Base-by-base conservation (phyloP, 495 filamentous ascomycete genomes). In the Durotheca rogersii region DNA sequence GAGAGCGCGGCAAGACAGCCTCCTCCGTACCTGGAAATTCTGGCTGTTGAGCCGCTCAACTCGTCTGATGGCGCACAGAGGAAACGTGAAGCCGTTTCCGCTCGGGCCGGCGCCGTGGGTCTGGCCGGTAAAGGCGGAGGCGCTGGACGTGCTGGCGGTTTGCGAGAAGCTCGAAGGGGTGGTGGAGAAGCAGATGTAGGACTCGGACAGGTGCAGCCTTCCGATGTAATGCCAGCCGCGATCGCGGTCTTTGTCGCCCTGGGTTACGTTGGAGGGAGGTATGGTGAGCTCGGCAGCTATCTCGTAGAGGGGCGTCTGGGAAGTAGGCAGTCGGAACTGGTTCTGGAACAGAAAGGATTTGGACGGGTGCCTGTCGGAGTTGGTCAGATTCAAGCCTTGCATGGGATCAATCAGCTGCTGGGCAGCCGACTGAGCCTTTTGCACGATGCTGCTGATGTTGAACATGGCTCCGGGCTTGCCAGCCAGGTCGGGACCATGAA, bases 31-130 rank as follows among this genome's bases (percentile, higher is more conserved):
- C 65, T 81, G 84, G 59, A 90, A 87, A 58, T 82, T 92, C 51
- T 90, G 86, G 51, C 88, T 95, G 55, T 95, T 88, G 9, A 97
- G 75, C 43, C 93, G 81, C 72, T 98, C 93, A 7, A 98, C 93
- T 3, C 91, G 77, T 36, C 93, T 80, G 51, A 98, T 88, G 23
- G 88, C 86, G 65, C 88, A 96, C 7, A 98, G 78, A 2, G 93
- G 94, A n/a, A 97, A 80, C 7, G 87, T 96, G 61, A 98, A 98
- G 29, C 93, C 93, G 76, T 96, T 94, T 7, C 92, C 92, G 32
- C 89, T 87, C n/a, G 94, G 90, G 0, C 90, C 90, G 12, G 87
- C 87, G 11, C 90, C 90, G 60, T 93, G 86, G 10, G 90, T 95
- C 52, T 92, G 88, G 6, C 90, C 90, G 10, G 87, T 90, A 71